Percentiles rank a stretch among this genome's conserved stretches.
phyloP scores from a whole-genome alignment of 768 basidiomycete genomes.

The Lentinula boryana region DNA sequence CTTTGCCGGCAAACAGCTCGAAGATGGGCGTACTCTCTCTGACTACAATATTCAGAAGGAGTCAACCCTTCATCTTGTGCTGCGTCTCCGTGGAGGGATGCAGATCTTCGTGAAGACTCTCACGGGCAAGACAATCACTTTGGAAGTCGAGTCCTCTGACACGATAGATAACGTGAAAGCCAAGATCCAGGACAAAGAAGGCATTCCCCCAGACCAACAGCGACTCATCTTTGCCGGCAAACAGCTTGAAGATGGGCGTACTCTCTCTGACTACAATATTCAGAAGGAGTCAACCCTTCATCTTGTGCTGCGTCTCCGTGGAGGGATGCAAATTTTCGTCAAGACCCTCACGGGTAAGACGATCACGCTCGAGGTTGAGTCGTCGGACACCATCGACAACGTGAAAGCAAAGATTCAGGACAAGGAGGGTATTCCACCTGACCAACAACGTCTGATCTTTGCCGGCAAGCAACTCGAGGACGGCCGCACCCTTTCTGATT shows the following conservation, averaged over 20 bases:
- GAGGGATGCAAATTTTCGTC: conserved; percentile 69
- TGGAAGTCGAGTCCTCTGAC: conserved; percentile 90
- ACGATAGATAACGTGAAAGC: conserved; percentile 90
- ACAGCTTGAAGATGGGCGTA: conserved; percentile 91
- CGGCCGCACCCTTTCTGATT: conserved; percentile 72
- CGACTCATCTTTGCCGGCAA: conserved; percentile 92
- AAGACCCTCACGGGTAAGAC: conserved; percentile 74
- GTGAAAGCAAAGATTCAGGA: conserved; percentile 77
- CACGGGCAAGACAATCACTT: conserved; percentile 88
- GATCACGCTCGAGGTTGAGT: conserved; percentile 71
- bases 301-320: conserved; percentile 67
- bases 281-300: conserved; percentile 79
- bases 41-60: conserved; percentile 93
- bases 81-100: conserved; percentile 87
- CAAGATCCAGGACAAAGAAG: conserved; percentile 81
- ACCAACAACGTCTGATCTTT: conserved; percentile 75
- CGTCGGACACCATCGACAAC: conserved; percentile 71
- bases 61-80: conserved; percentile 76
- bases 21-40: conserved; percentile 85
- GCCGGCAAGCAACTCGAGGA: conserved; percentile 79
- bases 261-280: conserved; percentile 78
- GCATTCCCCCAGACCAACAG: conserved; percentile 83
- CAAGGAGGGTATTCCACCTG: conserved; percentile 77
- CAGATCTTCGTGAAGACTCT: conserved; percentile 87
- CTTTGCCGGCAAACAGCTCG: conserved; percentile 90